Evolutionary conservation across 768 basidiomycete species (phyloP), one percentile per base, ranked within the genome.

Genomic region (Tylopilus intermedius): DNA sequence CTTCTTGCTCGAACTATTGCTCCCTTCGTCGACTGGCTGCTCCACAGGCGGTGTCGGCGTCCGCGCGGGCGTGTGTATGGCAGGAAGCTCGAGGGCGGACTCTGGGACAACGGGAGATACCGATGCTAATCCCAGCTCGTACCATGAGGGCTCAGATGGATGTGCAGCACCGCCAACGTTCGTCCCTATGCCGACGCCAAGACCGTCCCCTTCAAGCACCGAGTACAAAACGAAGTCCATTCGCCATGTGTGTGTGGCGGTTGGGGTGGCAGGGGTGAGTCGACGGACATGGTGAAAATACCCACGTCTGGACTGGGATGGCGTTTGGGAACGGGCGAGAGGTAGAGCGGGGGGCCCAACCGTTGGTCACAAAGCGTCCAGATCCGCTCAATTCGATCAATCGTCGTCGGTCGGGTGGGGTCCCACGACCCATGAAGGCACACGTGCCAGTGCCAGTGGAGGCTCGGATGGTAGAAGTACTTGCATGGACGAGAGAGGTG

Each of bases 381-480:
- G 57, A 66, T 1, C 55, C 53, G 7, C 67, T 67, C 67, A 69
- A 69, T 49, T 70, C 67, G 8, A 55, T 40, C 10, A 67, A 51
- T 15, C 67, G 61, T n/a, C 53, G 60, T 43, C 63, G 61, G 18
- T 69, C 69, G 8, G 67, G 67, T 3, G 67, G 67, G 0, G 67
- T 69, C 9, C 67, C 67, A 2, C 67, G 69, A 18, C 67, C 67
- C 67, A 69, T 69, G 37, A 69, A 69, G 3, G 69, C 67, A 26
- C 69, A 65, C 2, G 65, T 18, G 18, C 18, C 18, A 18, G 18
- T 18, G 18, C 18, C 18, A 18, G 18, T 18, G 18, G 63, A 0
- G 67, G 67, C 40, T 69, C 67, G 10, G 67, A 68, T 7, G 71
- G 50, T 1, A 69, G 40, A 32, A 69, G 67, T 21, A 70, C 67